phyloP scores from a whole-genome alignment of 345 rosid genomes.

The Hypericum perforatum region DNA sequence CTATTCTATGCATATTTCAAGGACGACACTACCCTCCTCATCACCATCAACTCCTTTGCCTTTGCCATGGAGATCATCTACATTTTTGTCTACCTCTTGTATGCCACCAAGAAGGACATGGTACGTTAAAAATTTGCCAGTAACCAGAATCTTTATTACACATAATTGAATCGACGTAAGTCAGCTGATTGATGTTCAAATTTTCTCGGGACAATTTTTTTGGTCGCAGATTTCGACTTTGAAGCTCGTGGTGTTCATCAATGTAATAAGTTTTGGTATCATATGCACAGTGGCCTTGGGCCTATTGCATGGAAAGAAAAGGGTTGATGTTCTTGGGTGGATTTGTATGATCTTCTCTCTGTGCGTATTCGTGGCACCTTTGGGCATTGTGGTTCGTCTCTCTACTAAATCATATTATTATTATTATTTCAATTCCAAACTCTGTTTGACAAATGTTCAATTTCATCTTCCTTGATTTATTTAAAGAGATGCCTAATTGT shows the following conservation, averaged over 20 bases:
- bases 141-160: no score
- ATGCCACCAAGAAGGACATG: slow-evolving; percentile 16
- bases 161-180: no score
- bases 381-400: slow-evolving; percentile 54
- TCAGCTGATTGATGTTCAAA: no score
- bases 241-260: slow-evolving; percentile 39
- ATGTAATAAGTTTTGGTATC: slow-evolving; percentile 51
- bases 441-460: no score
- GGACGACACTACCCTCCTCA: slow-evolving; percentile 14
- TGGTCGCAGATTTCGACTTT: slow-evolving; percentile 36
- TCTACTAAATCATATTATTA: neutral
- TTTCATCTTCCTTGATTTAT: no score
- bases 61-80: slow-evolving; percentile 17
- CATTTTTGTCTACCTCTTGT: slow-evolving; percentile 13
- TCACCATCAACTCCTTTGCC: slow-evolving; percentile 22
- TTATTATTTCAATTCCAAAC: neutral
- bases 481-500: no score
- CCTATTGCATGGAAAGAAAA: slow-evolving; percentile 27
- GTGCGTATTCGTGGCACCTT: slow-evolving; percentile 74
- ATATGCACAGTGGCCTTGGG: slow-evolving; percentile 35
- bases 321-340: slow-evolving; percentile 53
- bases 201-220: neutral
- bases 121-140: neutral
- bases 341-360: slow-evolving; percentile 65
- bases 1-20: slow-evolving; percentile 21